Evolutionary conservation across 768 basidiomycete genomes (phyloP), one percentile per base, ranked within the genome.

Genomic region (Gymnopilus dilepis): DNA sequence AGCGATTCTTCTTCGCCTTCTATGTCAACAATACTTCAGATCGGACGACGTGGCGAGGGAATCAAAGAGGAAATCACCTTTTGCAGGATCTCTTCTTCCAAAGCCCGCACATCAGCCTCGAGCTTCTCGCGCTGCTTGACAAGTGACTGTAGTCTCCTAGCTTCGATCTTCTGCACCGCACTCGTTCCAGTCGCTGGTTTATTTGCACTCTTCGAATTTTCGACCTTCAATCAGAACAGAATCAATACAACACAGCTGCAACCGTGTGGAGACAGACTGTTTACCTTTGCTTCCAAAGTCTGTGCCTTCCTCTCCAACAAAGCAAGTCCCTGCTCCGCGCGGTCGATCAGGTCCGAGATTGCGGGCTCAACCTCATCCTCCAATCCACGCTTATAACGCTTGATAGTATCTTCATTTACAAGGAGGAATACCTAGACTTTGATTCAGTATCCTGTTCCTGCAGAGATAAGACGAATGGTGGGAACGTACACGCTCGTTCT

Each of bases 311-410:
- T 89, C 64, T 81, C 76, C 56, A 94, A 73, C 8, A 77, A 69
- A 28, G 82, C 80, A 33, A 93, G 73, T 1, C 90, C 91, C 67
- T 85, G 86, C 68, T 92, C 88, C 0, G 91, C 87, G 22, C 85
- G 83, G 58, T 85, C 81, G 19, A 92, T 82, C 15, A 94, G 84
- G 64, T 94, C 91, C 47, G 80, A 84, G 19, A 94, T 88, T 30
- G 89, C 86, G 17, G 92, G 92, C 61, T 94, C 92, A 9, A 94
- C 86, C 70, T 93, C 92, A 55, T 91, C 89, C 1, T 84, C 87
- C 40, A 94, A 79, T 42, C 89, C 88, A 2, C 87, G 75, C 69
- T 93, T 92, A 77, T 94, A 92, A 72, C 77, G 81, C 56, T 83
- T 82, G n/a, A 93, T 82, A 0, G 87, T 90, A 12, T 78, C 81